Evolutionary conservation across 73 alveolate species (phyloP).

Genomic region (Stentor coeruleus): DNA sequence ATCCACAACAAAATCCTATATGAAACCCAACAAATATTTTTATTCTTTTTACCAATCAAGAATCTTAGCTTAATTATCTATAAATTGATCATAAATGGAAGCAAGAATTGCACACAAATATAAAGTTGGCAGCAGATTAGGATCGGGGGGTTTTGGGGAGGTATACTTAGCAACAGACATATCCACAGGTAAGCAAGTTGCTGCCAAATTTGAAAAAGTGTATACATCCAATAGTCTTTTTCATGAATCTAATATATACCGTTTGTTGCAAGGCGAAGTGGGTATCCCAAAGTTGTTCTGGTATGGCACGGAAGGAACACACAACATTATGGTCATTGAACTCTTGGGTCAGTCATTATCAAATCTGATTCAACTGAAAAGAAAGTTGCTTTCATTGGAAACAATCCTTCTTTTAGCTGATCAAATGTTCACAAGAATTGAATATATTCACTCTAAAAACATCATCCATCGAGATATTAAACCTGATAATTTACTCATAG

Average conservation of each 20-base stretch:
- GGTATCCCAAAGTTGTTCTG: not conserved
- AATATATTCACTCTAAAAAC: not conserved
- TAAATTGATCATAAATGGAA: not conserved
- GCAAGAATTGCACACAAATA: not conserved
- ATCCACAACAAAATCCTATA: too few species aligned
- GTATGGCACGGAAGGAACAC: not conserved
- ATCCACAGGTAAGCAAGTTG: constrained; percentile 59
- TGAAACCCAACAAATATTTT: too few species aligned
- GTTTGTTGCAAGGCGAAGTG: constrained; percentile 16
- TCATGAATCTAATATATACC: constrained; percentile 61
- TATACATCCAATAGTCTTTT: constrained; percentile 32
- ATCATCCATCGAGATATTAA: not conserved
- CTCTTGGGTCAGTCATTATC: not conserved
- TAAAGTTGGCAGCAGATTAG: constrained; percentile 39
- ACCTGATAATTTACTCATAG: not conserved
- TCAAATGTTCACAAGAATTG: not conserved
- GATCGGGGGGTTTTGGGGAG: constrained; percentile 56
- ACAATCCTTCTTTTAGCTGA: not conserved
- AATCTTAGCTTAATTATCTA: too few species aligned
- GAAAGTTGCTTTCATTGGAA: not conserved
- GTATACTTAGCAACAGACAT: constrained; percentile 52
- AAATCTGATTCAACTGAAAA: not conserved
- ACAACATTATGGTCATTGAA: not conserved
- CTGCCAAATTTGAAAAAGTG: constrained; percentile 62
- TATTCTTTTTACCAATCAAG: too few species aligned